Conservation (phyloP, 2,329 filamentous ascomycete species). For the Colletotrichum ledebouriae region DNA sequence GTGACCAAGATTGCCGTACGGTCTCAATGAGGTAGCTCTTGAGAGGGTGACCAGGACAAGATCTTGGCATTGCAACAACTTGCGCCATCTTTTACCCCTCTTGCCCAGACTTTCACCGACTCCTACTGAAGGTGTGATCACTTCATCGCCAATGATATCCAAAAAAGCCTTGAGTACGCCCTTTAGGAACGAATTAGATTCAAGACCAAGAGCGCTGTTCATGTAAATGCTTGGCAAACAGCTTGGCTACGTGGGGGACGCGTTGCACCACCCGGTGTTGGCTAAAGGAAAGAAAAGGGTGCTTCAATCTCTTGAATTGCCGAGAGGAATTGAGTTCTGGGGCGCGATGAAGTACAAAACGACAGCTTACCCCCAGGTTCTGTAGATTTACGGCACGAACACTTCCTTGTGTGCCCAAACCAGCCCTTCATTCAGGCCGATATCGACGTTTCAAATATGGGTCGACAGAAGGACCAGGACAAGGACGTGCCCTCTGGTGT, state of each 20-base stretch:
- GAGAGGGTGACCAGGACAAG: background rate
- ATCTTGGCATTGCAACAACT: background rate
- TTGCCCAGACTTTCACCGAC: slow-evolving; percentile 17
- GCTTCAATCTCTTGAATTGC: no score
- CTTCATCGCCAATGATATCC: background rate
- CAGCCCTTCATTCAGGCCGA: no score
- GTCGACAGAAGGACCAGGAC: background rate
- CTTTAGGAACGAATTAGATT: background rate
- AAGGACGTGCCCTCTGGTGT: background rate
- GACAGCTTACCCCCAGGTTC: no score
- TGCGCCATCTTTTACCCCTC: slow-evolving; percentile 15
- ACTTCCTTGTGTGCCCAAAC: no score
- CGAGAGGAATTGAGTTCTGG: no score
- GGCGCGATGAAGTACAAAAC: no score
- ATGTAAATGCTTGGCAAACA: slow-evolving; percentile 12
- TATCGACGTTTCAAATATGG: background rate
- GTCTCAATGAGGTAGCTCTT: no score
- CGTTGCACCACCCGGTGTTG: no score
- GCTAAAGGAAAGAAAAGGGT: no score
- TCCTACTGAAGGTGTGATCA: background rate
- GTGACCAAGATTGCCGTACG: no score
- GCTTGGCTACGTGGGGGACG: slow-evolving; percentile 23
- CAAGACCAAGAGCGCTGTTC: slow-evolving; percentile 11
- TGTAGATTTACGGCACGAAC: no score
- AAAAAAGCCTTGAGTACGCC: background rate